A percentile compares a stretch with the other conserved stretches of the same genome.
These are phyloP conservation scores for Cystobasidium ongulense DNA, from an alignment of 768 basidiomycete species.

Conservation along the genomic window DNA sequence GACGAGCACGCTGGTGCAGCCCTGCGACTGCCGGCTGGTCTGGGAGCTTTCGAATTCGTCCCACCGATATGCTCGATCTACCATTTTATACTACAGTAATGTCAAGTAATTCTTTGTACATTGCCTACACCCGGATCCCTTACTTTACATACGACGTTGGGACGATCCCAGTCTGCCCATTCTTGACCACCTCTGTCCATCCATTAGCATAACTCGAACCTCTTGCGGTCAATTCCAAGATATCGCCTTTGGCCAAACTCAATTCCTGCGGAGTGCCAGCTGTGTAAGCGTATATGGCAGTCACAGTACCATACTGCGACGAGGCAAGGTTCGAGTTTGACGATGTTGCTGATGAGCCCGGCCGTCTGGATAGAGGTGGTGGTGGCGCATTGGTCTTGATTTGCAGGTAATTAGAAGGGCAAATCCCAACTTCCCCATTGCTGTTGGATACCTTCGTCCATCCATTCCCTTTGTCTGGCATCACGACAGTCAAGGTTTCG, in stretches of 20 bases:
- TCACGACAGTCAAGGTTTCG: slow-evolving; percentile 8
- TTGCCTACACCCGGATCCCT: background rate
- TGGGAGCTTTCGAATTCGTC: too few species aligned
- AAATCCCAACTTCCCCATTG: background rate
- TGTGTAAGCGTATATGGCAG: slow-evolving; percentile 4
- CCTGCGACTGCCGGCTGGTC: too few species aligned
- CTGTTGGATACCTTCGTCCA: slow-evolving; percentile 27
- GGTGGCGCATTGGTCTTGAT: background rate
- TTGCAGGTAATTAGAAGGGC: slow-evolving; percentile 13
- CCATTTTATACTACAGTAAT: too few species aligned
- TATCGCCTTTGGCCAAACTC: slow-evolving; percentile 13
- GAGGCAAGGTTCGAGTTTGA: background rate
- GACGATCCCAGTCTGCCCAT: slow-evolving; percentile 16
- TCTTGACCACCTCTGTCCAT: slow-evolving; percentile 15
- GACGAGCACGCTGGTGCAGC: too few species aligned
- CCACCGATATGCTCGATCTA: too few species aligned
- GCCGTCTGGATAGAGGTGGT: slow-evolving; percentile 16
- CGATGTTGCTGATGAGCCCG: background rate
- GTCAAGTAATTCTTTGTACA: too few species aligned
- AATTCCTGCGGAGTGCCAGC: slow-evolving; percentile 2
- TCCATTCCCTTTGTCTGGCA: slow-evolving; percentile 8
- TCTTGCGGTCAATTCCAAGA: slow-evolving; percentile 16
- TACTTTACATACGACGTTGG: slow-evolving; percentile 21
- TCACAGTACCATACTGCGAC: slow-evolving; percentile 4
- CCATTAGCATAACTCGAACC: slow-evolving; percentile 9